Evolutionary conservation across 345 rosid genomes (phyloP), one percentile per base, ranked within the genome.

Genomic region (Firmiana major): DNA sequence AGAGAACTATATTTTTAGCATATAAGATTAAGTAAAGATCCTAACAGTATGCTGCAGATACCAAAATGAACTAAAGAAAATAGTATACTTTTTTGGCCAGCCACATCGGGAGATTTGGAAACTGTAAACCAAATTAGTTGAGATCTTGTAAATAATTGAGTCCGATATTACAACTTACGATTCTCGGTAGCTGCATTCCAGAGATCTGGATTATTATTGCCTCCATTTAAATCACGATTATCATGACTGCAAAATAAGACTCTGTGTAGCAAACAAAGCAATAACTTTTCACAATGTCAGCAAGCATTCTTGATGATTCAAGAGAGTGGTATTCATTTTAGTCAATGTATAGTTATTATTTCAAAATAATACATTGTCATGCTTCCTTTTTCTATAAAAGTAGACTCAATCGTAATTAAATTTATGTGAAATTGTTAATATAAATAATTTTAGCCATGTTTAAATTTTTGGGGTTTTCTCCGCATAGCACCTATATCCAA

Each of bases 101-200:
- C 71, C 77, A 78, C 17, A 71, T 60, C 74, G 21, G 58, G 66
- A 84, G 58, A 72, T 42, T 45, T 46, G 53, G 43, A 67, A 71
- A 65, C 60, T 40, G 46, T 16, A 66, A 67, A 31, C 58, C 12
- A 24, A 75, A 57, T 22, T 54, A 81, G 63, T 70, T 75, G 11
- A 80, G 84, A 76, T 63, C 64, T 64, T 76, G 31, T 66, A 34
- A 5, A 19, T 68, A 73, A 68, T 73, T 58, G 38, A 69, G 65
- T 60, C 54, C 73, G 40, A 74, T 60, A 69, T 64, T 66, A 62
- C 69, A 53, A 79, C 84, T 83, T 84, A 90, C 93, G 65, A 54
- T 81, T 86, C 73, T 84, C 85, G 82, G 80, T 40, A 71, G 83
- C 81, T 55, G 66, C 84, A 78, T 71, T 74, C 83, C 31, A 63